A percentile compares a stretch with the other conserved stretches of the same genome.
These are phyloP conservation scores for Fusarium transvaalense DNA, from an alignment of 2,329 filamentous ascomycete species.

Conservation along the genomic window DNA sequence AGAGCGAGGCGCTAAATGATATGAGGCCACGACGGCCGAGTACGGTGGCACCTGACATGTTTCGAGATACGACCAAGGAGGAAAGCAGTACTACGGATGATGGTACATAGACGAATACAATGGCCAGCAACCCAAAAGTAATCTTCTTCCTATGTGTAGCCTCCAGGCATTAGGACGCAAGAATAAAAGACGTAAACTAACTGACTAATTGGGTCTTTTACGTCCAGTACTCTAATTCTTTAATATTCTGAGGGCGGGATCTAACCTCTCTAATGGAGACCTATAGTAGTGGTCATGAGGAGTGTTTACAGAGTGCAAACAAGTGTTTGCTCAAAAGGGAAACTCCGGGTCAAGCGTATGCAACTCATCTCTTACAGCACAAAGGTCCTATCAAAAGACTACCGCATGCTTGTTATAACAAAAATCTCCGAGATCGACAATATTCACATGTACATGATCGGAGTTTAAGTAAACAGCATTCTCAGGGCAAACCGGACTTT, in stretches of 20 bases:
- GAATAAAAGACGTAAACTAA: too few relatives aligned
- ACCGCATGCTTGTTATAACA: too few relatives aligned
- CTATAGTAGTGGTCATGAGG: too few relatives aligned
- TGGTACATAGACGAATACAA: conserved; percentile 56
- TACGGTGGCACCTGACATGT: conserved; percentile 62
- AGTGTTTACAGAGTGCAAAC: neutral
- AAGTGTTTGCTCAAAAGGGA: neutral
- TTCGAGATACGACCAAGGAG: conserved; percentile 53
- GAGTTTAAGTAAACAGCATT: neutral
- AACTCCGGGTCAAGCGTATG: neutral
- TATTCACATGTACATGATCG: neutral
- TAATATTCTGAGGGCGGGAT: too few relatives aligned
- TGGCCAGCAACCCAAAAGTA: neutral
- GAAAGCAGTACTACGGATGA: conserved; percentile 35
- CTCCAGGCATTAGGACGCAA: too few relatives aligned
- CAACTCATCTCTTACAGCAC: neutral
- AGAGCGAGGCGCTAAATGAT: conserved; percentile 67
- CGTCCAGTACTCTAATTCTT: too few relatives aligned
- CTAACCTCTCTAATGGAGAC: too few relatives aligned
- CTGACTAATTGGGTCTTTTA: too few relatives aligned
- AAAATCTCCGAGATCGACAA: conserved; percentile 10
- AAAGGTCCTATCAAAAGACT: too few relatives aligned
- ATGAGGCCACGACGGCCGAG: conserved; percentile 68
- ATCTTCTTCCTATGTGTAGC: neutral
- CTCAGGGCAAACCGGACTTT: neutral